A percentile compares a stretch with the other conserved stretches of the same genome.
Conservation (phyloP, 2,329 filamentous ascomycete genomes). For the Pseudogymnoascus destructans region DNA sequence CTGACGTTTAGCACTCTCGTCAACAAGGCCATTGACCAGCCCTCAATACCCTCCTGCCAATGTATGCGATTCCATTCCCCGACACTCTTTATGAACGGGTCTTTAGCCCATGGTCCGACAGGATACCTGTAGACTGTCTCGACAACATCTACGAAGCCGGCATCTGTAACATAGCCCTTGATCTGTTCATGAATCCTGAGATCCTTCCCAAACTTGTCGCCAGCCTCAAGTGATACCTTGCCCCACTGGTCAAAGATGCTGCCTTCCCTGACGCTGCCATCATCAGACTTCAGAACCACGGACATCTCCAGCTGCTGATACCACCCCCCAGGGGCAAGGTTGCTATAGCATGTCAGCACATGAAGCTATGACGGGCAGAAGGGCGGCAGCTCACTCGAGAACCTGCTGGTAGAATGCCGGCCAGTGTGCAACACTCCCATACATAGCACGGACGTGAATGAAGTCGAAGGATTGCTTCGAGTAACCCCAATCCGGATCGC, state of each 20-base stretch:
- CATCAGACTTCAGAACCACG: conserved; percentile 30
- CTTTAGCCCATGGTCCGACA: conserved; percentile 25
- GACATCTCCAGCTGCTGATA: conserved; percentile 24
- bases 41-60: conserved; percentile 21
- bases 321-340: conserved; percentile 29
- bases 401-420: conserved; percentile 38
- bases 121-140: conserved; percentile 23
- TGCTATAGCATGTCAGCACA: conserved; percentile 22
- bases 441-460: conserved; percentile 45
- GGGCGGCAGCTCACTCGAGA: conserved; percentile 30
- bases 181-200: conserved; percentile 22
- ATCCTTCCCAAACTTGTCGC: conserved; percentile 28
- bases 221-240: conserved; percentile 30
- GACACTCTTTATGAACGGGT: conserved; percentile 22
- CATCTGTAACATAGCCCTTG: conserved; percentile 16
- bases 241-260: conserved; percentile 31
- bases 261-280: conserved; percentile 31
- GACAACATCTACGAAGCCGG: conserved; percentile 25
- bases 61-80: conserved; percentile 18
- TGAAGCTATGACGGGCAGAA: conserved; percentile 10
- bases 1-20: conserved; percentile 19
- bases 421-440: conserved; percentile 45
- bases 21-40: conserved; percentile 19
- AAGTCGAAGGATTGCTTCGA: conserved; percentile 40
- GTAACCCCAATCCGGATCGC: conserved; percentile 30